Base-by-base conservation (phyloP, 129 eudicot species). In the Arctium lappa region DNA sequence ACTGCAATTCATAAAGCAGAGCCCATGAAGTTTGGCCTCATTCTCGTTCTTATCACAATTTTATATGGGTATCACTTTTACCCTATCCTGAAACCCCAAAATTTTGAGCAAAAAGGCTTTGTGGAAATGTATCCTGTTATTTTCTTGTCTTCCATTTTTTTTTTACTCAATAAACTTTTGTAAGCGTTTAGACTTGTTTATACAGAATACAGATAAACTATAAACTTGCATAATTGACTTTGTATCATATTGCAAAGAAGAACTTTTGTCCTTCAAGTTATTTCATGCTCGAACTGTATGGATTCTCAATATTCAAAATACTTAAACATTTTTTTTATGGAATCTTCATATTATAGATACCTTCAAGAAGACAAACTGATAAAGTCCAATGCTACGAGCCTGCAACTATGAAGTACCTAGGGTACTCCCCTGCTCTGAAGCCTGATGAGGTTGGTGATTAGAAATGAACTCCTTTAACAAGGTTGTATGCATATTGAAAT, bases 311-410 rank as follows among this genome's bases (percentile, higher is more conserved):
- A 18, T 40, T 29, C 10, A 37, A 27, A 81, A 78, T 10, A 2
- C 34, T 39, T 66, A 5, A 22, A 38, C 69, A 53, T 80, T 72
- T 48, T n/a, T 31, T 29, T 37, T 86, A 27, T 71, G 70, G 18
- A 72, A 50, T 30, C 62, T 62, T 84, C 72, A 71, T 66, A 48
- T 69, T 79, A 70, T 84, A 95, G 99, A 91, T 95, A 82, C 99
- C 99, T 81, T 93, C 97, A 38, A 90, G 97, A 80, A 89, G 99
- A 56, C 99, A 95, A 74, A 91, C 98, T 6, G 99, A 93, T 79
- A 95, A 87, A 90, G 99, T 95, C 76, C 97, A 91, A 88, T 95
- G 99, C 93, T 95, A 95, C 84, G 99, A 93, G 88, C 99, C 99
- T 69, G 99, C 99, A 85, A 95, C 99, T 10, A 93, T 95, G 98